Conservation (phyloP, 1,284 basidiomycete genomes). For the Mycosarcoma maydis region DNA sequence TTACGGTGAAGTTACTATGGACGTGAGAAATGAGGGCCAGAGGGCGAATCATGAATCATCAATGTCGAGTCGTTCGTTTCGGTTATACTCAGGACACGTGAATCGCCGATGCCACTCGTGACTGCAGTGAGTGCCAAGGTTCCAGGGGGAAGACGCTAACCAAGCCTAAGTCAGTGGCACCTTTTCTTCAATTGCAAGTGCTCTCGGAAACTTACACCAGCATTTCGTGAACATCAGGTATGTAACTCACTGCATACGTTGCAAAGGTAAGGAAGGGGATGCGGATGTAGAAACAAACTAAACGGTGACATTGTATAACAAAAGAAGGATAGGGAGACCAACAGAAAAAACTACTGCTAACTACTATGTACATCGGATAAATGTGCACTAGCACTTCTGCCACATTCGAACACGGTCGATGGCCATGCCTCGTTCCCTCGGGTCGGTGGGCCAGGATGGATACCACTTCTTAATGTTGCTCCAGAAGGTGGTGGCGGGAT, state of each 20-base stretch:
- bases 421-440: slow-evolving; percentile 73
- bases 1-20: no score
- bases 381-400: slow-evolving; percentile 62
- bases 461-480: slow-evolving; percentile 65
- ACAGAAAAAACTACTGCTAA: neutral
- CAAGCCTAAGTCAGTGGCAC: no score
- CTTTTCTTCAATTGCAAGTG: no score
- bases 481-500: slow-evolving; percentile 77
- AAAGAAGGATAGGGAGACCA: neutral
- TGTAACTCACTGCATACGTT: no score
- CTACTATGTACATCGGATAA: neutral
- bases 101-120: no score
- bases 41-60: no score
- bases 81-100: no score
- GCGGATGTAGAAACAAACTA: neutral
- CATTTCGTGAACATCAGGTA: neutral
- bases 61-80: no score
- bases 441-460: slow-evolving; percentile 36
- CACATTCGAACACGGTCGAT: slow-evolving; percentile 80
- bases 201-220: no score
- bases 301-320: neutral
- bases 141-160: no score
- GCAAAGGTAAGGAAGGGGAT: neutral
- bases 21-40: no score
- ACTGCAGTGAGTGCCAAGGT: no score